Evolutionary conservation across 257 asterid species (phyloP).

Genomic region (Solanum infundibuliforme): DNA sequence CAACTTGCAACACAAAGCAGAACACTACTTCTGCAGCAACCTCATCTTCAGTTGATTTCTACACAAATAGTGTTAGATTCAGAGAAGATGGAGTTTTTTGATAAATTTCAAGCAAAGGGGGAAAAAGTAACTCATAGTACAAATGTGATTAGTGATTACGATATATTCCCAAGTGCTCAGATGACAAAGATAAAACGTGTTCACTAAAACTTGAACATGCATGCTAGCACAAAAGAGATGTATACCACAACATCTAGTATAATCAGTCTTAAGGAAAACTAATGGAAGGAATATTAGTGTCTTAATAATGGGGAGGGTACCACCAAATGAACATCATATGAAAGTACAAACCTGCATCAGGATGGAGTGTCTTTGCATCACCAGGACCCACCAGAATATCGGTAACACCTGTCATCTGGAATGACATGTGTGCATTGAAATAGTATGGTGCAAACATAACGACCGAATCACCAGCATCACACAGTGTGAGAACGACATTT

Average conservation of each 20-base stretch:
- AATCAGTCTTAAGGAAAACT: not conserved
- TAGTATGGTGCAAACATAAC: slow-evolving; percentile 97
- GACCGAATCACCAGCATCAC: slow-evolving; percentile 89
- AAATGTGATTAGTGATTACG: not conserved
- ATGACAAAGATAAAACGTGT: not conserved
- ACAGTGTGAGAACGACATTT: slow-evolving; percentile 70
- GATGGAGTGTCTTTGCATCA: slow-evolving; percentile 75
- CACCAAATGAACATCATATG: not conserved
- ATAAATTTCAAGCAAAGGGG: not conserved
- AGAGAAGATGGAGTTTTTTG: not conserved
- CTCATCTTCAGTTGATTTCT: not conserved
- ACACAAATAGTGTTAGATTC: not conserved
- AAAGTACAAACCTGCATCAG: slow-evolving; percentile 70
- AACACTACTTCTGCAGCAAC: not conserved
- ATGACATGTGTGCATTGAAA: slow-evolving; percentile 92
- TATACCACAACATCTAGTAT: not conserved
- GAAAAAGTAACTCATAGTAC: not conserved
- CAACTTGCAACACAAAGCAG: not conserved
- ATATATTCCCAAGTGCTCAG: not conserved
- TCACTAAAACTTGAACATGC: not conserved
- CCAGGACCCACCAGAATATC: slow-evolving; percentile 88
- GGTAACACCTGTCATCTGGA: slow-evolving; percentile 98
- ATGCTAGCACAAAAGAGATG: not conserved
- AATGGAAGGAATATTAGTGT: not conserved
- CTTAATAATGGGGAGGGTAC: not conserved